Base-by-base conservation (phyloP, 495 filamentous ascomycete genomes). In the Hyphodiscus hymeniophilus region DNA sequence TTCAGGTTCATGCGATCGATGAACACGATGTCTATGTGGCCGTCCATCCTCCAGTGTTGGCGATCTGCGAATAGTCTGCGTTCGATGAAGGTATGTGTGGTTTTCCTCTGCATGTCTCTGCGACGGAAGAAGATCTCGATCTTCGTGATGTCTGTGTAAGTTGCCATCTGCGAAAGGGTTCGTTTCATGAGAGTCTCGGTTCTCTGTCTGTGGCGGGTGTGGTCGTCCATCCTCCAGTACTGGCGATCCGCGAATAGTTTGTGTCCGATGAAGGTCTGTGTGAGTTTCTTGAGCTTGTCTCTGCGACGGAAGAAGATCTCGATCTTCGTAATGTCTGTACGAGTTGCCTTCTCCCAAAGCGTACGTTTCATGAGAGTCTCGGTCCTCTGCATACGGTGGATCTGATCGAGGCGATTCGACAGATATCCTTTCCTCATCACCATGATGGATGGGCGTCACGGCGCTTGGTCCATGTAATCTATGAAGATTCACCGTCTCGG, bases 401-500 rank as follows among this genome's bases (percentile, higher is more conserved):
- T 32, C 21, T n/a, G 42, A 47, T 13, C 50, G 30, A 36, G 31
- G 50, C 33, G 33, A 35, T 30, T 47, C 40, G 2, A 28, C 15
- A 10, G 40, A n/a, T n/a, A n/a, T 28, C 18, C 12, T 12, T 43
- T 20, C 38, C 10, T 36, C 48, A 33, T 54, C 32, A 17, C 33
- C 34, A 39, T 38, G 24, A 42, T 51, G 41, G 18, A 44, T 41
- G 1, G 20, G 4, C 38, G 26, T 24, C n/a, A 28, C 26, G 24
- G 33, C 22, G 8, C 21, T 46, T 31, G 48, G 52, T 50, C 33
- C 49, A 28, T 56, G 49, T 17, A 41, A 54, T 48, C 45, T 41
- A 50, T 45, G 49, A 7, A 61, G 46, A 32, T 61, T 47, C 16
- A 61, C 50, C 30, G 56, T 59, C 42, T 61, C 52, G 24, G 58